Base-by-base conservation (phyloP, 495 filamentous ascomycete species). In the Penicillium steckii region DNA sequence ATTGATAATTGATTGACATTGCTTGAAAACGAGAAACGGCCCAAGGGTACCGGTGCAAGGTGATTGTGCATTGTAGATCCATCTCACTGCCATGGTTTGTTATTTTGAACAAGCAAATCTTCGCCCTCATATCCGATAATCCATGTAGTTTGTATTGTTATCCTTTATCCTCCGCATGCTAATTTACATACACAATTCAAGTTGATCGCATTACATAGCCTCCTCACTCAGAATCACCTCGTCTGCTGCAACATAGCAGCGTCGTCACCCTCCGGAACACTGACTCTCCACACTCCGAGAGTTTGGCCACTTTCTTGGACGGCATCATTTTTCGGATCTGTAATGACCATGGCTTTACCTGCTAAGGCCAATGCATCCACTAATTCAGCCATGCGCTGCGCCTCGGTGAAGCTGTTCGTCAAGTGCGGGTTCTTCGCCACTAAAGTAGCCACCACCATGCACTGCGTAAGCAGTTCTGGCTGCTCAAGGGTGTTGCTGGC, bases 331-430 rank as follows among this genome's bases (percentile, higher is more conserved):
- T 67, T 67, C n/a, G 67, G 45, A 0, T 57, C 57, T 15, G 80
- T 77, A 12, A 85, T 74, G 3, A 94, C 78, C 64, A 95, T 83
- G 12, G 82, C 83, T 66, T 86, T 87, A 69, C 88, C 89, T 46
- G 82, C 81, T 46, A 80, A 65, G 0, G 90, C 90, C 61, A 95
- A 82, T 19, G 78, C 78, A 57, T 88, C 83, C 19, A 94, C 78
- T 8, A 96, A 75, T 77, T 94, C 89, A 52, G 80, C 77, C 86
- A 95, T 88, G 25, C 88, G 80, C 8, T 80, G 76, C 9, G 81
- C 75, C 40, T 77, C 75, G 26, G 84, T 64, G 56, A 96, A 88
- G 56, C 81, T 79, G 25, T 77, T 71, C 21, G 83, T 81, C 25
- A 95, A 62, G 46, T 86, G 82, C 30, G 84, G 80, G 38, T 66